A percentile compares a stretch with the other conserved stretches of the same genome.
Conservation (phyloP, 768 basidiomycete genomes). For the Boletus edulis region DNA sequence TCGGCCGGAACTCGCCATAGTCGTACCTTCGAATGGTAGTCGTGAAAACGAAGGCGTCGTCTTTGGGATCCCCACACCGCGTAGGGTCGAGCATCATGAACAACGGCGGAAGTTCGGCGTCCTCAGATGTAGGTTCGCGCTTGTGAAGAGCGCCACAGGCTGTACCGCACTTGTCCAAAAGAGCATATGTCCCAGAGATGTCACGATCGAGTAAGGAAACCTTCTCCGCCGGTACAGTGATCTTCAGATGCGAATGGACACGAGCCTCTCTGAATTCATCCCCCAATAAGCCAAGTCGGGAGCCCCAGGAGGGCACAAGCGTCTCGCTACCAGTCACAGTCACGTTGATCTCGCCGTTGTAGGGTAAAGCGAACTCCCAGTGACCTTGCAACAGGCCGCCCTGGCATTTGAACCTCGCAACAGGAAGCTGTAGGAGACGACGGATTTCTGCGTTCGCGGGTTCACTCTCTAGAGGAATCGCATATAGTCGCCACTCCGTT, state of each 20-base stretch:
- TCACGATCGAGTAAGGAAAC: slow-evolving; percentile 63
- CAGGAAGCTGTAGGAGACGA: slow-evolving; percentile 64
- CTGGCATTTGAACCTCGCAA: slow-evolving; percentile 68
- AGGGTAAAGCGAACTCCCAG: slow-evolving; percentile 83
- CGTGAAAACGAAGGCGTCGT: slow-evolving; percentile 86
- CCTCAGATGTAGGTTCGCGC: slow-evolving; percentile 43
- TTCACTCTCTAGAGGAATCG: slow-evolving; percentile 59
- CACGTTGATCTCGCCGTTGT: slow-evolving; percentile 50
- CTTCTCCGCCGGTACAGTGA: slow-evolving; percentile 54
- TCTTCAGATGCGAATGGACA: slow-evolving; percentile 64
- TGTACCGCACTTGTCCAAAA: slow-evolving; percentile 85
- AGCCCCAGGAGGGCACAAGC: slow-evolving; percentile 81
- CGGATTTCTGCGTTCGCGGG: slow-evolving; percentile 83
- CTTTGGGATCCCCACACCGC: slow-evolving; percentile 65
- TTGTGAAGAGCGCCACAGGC: slow-evolving; percentile 83
- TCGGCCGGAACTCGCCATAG: slow-evolving; percentile 76
- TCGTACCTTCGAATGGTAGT: slow-evolving; percentile 74
- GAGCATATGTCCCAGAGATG: slow-evolving; percentile 75
- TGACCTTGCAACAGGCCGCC: slow-evolving; percentile 59
- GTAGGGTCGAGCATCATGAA: slow-evolving; percentile 85
- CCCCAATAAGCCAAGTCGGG: slow-evolving; percentile 67
- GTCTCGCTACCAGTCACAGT: slow-evolving; percentile 59
- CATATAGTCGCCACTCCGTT: slow-evolving; percentile 87
- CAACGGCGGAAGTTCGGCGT: slow-evolving; percentile 55
- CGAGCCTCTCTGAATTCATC: slow-evolving; percentile 63